These are phyloP conservation scores for Priceomyces castillae DNA, from an alignment of 805 yeast species.

Conservation along the genomic window DNA sequence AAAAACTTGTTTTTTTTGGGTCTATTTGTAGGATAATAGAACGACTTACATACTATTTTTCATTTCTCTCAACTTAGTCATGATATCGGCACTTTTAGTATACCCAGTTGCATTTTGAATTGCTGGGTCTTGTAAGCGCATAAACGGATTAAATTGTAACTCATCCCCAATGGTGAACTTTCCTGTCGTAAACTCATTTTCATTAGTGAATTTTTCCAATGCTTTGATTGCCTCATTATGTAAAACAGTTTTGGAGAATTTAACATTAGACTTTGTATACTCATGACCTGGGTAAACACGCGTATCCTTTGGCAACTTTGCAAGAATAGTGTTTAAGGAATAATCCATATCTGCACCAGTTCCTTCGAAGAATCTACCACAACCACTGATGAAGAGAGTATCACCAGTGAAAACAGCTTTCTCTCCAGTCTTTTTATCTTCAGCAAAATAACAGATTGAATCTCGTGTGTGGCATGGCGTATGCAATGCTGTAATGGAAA, in stretches of 20 bases:
- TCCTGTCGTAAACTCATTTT: conserved; percentile 80
- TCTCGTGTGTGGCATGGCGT: conserved; percentile 99
- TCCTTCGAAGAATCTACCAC: conserved; percentile 97
- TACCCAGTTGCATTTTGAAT: conserved; percentile 60
- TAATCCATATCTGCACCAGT: conserved; percentile 73
- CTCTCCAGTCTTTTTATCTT: conserved; percentile 61
- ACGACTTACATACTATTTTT: conserved; percentile 51
- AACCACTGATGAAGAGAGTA: conserved; percentile 89
- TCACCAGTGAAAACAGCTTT: conserved; percentile 92
- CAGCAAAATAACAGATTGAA: conserved; percentile 81
- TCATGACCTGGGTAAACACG: conserved; percentile 93
- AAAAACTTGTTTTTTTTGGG: too few species aligned
- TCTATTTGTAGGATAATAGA: not conserved
- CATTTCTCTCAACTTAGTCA: conserved; percentile 71
- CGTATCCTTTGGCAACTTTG: conserved; percentile 64
- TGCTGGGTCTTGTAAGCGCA: conserved; percentile 67
- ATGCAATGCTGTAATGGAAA: conserved; percentile 76
- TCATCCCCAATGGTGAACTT: conserved; percentile 83
- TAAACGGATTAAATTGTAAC: conserved; percentile 79
- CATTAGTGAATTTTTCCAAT: conserved; percentile 49
- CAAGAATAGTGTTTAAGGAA: conserved; percentile 61
- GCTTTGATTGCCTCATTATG: conserved; percentile 50
- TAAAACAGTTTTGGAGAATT: conserved; percentile 68
- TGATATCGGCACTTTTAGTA: conserved; percentile 50
- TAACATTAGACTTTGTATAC: conserved; percentile 79